These are phyloP conservation scores for Poa annua DNA, from an alignment of 176 grass and related monocot species.

Conservation along the genomic window DNA sequence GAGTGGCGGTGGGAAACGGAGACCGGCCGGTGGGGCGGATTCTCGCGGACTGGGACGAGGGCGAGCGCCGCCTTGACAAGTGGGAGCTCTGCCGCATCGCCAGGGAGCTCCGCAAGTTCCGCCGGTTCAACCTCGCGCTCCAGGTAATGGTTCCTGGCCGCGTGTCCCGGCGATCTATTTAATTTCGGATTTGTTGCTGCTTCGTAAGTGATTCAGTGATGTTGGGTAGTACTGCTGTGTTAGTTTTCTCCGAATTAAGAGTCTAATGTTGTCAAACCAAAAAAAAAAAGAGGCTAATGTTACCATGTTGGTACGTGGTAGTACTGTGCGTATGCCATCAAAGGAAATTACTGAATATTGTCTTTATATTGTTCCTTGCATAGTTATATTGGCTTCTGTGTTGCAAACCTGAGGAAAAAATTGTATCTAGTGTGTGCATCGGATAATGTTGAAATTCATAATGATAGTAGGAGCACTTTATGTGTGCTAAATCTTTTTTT, in stretches of 20 bases:
- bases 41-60: constrained; percentile 68
- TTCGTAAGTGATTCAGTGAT: not conserved
- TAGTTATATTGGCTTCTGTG: not conserved
- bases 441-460: not conserved
- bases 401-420: not conserved
- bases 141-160: constrained; percentile 39
- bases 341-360: not conserved
- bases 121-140: constrained; percentile 68
- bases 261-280: not conserved
- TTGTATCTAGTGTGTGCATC: not conserved
- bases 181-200: not conserved
- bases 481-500: not conserved
- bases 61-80: constrained; percentile 71
- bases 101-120: constrained; percentile 85
- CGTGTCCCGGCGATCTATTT: not conserved
- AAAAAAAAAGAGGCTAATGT: not conserved
- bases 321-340: not conserved
- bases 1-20: constrained; percentile 53
- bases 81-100: constrained; percentile 80
- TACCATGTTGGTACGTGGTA: not conserved
- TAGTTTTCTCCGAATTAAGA: not conserved
- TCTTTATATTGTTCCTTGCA: not conserved
- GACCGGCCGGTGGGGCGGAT: constrained; percentile 41
- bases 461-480: not conserved
- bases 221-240: not conserved